Evolutionary conservation across 2,329 filamentous ascomycete genomes (phyloP), one percentile per base, ranked within the genome.

Genomic region (Pestalotiopsis sp.): DNA sequence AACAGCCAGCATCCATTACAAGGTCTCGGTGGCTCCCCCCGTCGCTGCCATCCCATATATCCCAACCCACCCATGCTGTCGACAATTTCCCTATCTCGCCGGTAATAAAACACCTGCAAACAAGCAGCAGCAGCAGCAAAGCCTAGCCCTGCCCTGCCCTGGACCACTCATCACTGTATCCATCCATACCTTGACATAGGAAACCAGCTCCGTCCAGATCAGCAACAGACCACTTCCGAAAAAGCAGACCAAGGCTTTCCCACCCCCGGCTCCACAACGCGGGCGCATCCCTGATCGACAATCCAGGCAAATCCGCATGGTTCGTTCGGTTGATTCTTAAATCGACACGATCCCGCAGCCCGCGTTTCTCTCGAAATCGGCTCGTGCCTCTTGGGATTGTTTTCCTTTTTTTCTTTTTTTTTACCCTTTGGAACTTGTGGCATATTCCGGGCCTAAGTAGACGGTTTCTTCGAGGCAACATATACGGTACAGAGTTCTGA

Each of bases 261-360:
- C 23, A 23, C 23, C 27, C n/a, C 59, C 7, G n/a, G 59, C 59
- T 62, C 59, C 59, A 62, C 59, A 17, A 36, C 27, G 31, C 59
- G 25, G 59, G 25, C 57, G 59, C n/a, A 62, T 62, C 59, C 59
- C 59, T 62, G 59, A 62, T 62, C 59, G 59, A 62, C 59, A 62
- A 39, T 52, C 45, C 17, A 38, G 31, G 31, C 31, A 36, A 36
- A 36, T 36, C 38, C 59, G 31, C 36, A 59, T 27, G 59, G 59
- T 62, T 62, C 59, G 36, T 62, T 62, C 27, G 45, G 45, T 52
- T 52, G 45, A n/a, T 52, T 52, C 45, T 52, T 62, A 36, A 62
- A 62, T 62, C 31, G 59, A 38, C 31, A 20, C 7, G 59, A 62
- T 38, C 31, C 31, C 59, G 27, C 31, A 20, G 14, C 38, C 27